Conservation (phyloP, 1,284 basidiomycete genomes). For the Ustilago hordei region DNA sequence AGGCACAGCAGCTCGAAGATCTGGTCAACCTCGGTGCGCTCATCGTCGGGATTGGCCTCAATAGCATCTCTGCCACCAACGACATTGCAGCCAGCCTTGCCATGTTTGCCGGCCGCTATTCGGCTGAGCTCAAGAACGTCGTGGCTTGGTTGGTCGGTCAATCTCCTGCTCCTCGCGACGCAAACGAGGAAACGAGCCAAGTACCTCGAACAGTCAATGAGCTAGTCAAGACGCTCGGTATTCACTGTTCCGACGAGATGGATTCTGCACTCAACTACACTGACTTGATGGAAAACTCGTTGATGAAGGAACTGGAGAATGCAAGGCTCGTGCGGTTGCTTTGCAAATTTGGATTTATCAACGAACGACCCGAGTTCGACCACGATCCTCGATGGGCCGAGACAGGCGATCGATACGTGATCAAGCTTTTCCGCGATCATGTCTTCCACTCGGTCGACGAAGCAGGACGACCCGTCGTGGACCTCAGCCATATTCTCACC, state of each 20-base stretch:
- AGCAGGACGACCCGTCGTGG: constrained; percentile 87
- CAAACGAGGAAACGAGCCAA: constrained; percentile 18
- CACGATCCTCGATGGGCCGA: constrained; percentile 96
- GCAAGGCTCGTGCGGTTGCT: constrained; percentile 90
- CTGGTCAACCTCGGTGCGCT: constrained; percentile 86
- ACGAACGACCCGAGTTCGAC: constrained; percentile 98
- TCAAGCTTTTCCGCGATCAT: constrained; percentile 98
- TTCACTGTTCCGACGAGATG: constrained; percentile 81
- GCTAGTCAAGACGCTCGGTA: constrained; percentile 82
- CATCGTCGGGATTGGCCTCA: constrained; percentile 83
- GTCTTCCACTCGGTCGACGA: constrained; percentile 98
- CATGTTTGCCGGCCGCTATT: constrained; percentile 80
- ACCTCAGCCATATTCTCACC: constrained; percentile 71
- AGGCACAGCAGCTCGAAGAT: constrained; percentile 80
- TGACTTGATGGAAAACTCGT: constrained; percentile 85
- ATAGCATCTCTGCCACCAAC: constrained; percentile 75
- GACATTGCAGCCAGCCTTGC: constrained; percentile 84
- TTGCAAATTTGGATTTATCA: constrained; percentile 97
- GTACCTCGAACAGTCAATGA: constrained; percentile 78
- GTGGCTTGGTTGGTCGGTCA: constrained; percentile 80
- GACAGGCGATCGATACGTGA: constrained; percentile 95
- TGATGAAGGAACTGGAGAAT: constrained; percentile 94
- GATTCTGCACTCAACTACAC: constrained; percentile 82
- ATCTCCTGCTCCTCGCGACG: constrained; percentile 17
- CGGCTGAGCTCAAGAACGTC: constrained; percentile 83